Evolutionary conservation across 73 alveolate genomes (phyloP), one percentile per base, ranked within the genome.

Genomic region (Paramecium bursaria): DNA sequence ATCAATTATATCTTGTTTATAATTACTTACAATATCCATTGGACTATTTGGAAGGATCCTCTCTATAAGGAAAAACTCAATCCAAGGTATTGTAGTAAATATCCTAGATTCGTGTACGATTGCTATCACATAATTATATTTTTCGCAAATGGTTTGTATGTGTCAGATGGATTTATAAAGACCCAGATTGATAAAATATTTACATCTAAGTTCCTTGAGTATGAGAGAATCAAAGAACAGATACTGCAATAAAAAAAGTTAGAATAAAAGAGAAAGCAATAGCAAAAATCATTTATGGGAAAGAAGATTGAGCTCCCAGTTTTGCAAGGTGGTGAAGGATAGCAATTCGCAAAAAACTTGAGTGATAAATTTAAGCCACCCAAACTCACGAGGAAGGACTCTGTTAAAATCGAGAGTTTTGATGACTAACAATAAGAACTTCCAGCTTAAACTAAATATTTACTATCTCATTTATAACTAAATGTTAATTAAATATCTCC

Each of bases 251-350:
- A 53, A 26, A 39, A 79, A 51, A 53, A 79, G 21, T 55, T 53
- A 27, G 89, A 61, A 10, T 31, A 31, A 14, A 79, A 79, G 35
- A 33, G 76, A 44, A 79, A 79, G 39, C 46, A 46, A 21, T 42
- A 79, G 39, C 60, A 79, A 53, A 79, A 79, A 54, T 53, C 89
- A 4, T 79, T 79, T 73, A 30, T 79, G 15, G 89, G 89, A 11
- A 53, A 48, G 19, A 53, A 54, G 21, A 80, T 79, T 9, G 35
- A 30, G 51, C 54, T 79, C 46, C 89, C 89, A 10, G 50, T 31
- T 23, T 30, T 79, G 9, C 26, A 49, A 1, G 11, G 48, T 1
- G 75, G 76, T 2, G 89, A 79, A 53, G 89, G 89, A 14, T 22
- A 21, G 21, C 46, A 35, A 22, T 79, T 79, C 48, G 76, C 89